These are phyloP conservation scores for Colletotrichum tropicale DNA, from an alignment of 2,329 filamentous ascomycete genomes.

Conservation along the genomic window DNA sequence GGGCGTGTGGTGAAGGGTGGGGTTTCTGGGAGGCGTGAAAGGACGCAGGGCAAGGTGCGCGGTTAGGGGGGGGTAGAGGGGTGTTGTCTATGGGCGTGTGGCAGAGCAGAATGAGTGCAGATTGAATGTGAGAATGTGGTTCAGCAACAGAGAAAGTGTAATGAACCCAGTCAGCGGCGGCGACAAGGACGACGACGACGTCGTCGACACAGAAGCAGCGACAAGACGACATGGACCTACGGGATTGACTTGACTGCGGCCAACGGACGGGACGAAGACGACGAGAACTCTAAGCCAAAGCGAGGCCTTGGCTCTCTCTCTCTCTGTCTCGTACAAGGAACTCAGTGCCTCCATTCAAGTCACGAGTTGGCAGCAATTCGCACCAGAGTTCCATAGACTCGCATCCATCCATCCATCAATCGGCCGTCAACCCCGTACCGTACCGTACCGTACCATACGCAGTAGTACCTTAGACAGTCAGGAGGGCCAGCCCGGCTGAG, in stretches of 20 bases:
- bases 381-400: neutral
- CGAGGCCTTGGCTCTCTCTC: neutral
- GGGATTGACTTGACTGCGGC: neutral
- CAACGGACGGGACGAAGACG: neutral
- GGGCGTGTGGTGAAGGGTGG: conserved; percentile 5
- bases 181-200: neutral
- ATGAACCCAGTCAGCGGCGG: conserved; percentile 8
- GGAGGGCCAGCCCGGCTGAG: neutral
- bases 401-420: neutral
- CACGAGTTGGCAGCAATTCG: neutral
- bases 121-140: neutral
- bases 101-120: neutral
- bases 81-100: neutral
- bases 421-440: conserved; percentile 3
- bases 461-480: neutral
- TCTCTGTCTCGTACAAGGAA: neutral
- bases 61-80: neutral
- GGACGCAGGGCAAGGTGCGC: neutral
- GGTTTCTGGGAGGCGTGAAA: neutral
- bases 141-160: conserved; percentile 9
- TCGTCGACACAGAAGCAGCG: neutral
- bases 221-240: neutral
- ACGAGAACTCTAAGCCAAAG: conserved; percentile 12
- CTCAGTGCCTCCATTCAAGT: conserved; percentile 3
- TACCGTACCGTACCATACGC: too few relatives aligned